These are phyloP conservation scores for Coemansia sp. DNA, from an alignment of 192 early-diverging fungal species.

Conservation along the genomic window DNA sequence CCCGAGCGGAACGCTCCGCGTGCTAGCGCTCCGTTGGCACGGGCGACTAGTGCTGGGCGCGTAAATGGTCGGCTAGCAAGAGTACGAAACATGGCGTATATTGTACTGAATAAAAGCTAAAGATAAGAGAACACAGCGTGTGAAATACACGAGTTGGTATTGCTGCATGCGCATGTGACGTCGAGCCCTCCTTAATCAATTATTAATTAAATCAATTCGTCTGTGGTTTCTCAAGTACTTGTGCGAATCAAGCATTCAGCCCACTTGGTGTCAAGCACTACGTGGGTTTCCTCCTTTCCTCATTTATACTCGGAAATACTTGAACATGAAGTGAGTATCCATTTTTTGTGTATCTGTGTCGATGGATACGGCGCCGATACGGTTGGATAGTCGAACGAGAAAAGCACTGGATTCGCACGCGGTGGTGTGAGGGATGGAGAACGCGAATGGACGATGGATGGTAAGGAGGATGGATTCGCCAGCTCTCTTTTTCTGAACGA, in stretches of 20 bases:
- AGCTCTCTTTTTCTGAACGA: no score
- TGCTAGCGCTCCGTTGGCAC: not conserved
- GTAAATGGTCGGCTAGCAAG: constrained; percentile 6
- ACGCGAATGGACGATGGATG: no score
- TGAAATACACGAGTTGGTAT: not conserved
- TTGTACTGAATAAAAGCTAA: constrained; percentile 5
- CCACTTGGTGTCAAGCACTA: not conserved
- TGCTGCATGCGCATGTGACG: constrained; percentile 8
- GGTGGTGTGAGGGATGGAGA: no score
- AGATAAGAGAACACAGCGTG: not conserved
- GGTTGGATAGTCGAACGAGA: no score
- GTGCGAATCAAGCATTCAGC: not conserved
- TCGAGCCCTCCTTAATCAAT: not conserved
- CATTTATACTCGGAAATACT: constrained; percentile 1
- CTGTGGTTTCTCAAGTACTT: not conserved
- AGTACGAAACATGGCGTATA: constrained; percentile 24
- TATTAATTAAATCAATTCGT: not conserved
- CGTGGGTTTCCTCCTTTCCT: constrained; percentile 1
- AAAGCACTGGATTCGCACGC: no score
- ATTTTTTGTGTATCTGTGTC: not conserved
- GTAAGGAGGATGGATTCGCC: not conserved
- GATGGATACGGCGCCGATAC: not conserved
- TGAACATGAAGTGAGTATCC: constrained; percentile 26
- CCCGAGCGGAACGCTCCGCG: constrained; percentile 19
- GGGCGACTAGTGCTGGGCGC: not conserved